A percentile compares a stretch with the other conserved stretches of the same genome.
Conservation (phyloP, 495 filamentous ascomycete genomes). For the Hypoxylon subgilvum region DNA sequence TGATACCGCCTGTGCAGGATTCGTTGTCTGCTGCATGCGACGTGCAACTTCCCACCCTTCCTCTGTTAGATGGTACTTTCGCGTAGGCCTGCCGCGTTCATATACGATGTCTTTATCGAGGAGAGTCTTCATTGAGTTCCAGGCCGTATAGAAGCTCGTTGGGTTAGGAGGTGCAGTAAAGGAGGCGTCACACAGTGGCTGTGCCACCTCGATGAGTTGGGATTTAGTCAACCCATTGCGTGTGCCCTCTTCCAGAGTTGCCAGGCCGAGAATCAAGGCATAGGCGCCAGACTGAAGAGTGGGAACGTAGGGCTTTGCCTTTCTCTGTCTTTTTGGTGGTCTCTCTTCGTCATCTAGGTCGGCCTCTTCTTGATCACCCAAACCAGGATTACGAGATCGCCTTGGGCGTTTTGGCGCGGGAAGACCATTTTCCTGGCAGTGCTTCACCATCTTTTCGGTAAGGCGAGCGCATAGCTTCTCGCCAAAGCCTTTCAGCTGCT, state of each 20-base stretch:
- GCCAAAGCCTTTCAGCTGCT: constrained; percentile 75
- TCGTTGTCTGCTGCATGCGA: constrained; percentile 62
- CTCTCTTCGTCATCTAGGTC: constrained; percentile 50
- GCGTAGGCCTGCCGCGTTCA: constrained; percentile 69
- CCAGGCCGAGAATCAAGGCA: constrained; percentile 72
- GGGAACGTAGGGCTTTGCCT: constrained; percentile 74
- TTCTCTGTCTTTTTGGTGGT: constrained; percentile 68
- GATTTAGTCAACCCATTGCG: constrained; percentile 68
- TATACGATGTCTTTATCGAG: constrained; percentile 76
- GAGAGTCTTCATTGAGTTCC: constrained; percentile 84
- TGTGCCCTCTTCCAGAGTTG: constrained; percentile 62
- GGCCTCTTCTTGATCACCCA: constrained; percentile 34
- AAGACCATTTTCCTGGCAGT: constrained; percentile 72
- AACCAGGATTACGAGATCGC: constrained; percentile 35
- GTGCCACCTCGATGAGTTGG: constrained; percentile 71
- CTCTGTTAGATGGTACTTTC: constrained; percentile 74
- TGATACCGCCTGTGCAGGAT: constrained; percentile 22
- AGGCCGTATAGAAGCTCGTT: constrained; percentile 77
- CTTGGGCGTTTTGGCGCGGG: constrained; percentile 69
- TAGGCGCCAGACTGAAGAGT: constrained; percentile 74
- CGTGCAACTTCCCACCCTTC: constrained; percentile 81
- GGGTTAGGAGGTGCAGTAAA: constrained; percentile 73
- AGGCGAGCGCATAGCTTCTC: constrained; percentile 72
- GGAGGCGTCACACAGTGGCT: constrained; percentile 75
- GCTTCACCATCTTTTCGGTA: constrained; percentile 67